Conservation (phyloP, 2,329 filamentous ascomycete species). For the Aspergillus glaucus region DNA sequence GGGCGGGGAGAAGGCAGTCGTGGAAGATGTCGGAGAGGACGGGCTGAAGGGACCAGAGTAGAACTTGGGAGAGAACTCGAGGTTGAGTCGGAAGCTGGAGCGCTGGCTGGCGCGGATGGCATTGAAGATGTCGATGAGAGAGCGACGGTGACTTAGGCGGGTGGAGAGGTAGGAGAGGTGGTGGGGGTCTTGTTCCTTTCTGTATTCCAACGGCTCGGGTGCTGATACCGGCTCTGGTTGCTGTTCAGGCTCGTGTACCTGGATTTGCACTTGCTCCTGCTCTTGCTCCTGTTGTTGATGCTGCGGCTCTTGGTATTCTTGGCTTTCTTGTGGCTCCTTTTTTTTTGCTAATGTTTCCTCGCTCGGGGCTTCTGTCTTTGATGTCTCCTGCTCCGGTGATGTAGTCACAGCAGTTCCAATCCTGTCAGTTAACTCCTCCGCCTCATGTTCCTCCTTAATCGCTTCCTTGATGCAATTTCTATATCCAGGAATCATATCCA, state of each 20-base stretch:
- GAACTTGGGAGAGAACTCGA: background rate
- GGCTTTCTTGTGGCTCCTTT: background rate
- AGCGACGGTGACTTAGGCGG: background rate
- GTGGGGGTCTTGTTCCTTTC: background rate
- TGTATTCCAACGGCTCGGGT: background rate
- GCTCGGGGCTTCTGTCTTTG: background rate
- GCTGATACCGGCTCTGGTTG: background rate
- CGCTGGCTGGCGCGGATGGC: background rate
- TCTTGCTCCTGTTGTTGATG: background rate
- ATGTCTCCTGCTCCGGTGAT: background rate
- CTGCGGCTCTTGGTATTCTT: background rate
- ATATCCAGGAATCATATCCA: background rate
- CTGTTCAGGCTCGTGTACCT: background rate
- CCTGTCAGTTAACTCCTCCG: background rate
- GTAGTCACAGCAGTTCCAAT: background rate
- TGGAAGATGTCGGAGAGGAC: background rate
- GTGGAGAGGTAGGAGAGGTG: background rate
- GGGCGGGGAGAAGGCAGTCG: background rate
- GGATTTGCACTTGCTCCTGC: background rate
- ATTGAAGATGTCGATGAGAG: background rate
- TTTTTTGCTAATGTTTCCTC: background rate
- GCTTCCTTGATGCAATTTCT: background rate
- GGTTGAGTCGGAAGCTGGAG: background rate
- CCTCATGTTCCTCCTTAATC: background rate
- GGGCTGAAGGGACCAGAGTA: background rate